Conservation (phyloP, 768 basidiomycete genomes). For the Pisolithus tinctorius region DNA sequence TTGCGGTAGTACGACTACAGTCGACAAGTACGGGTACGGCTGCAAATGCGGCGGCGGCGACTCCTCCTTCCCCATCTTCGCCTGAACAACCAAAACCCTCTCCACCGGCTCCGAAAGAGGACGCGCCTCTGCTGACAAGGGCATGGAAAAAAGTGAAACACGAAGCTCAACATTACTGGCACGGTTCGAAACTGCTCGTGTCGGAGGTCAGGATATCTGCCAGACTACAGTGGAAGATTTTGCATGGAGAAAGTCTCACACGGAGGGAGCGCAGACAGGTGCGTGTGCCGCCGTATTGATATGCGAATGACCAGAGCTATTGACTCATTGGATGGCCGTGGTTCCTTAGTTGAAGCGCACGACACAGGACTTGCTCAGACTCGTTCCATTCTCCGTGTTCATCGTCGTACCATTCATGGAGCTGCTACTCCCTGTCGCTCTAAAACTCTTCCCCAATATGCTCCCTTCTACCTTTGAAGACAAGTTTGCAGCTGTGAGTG, state of each 20-base stretch:
- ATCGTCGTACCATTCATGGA: conserved; percentile 98
- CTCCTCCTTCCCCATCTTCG: conserved; percentile 11
- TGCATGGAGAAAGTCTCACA: conserved; percentile 87
- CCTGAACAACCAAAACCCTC: conserved; percentile 31
- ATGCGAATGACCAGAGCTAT: not conserved
- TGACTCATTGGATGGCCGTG: not conserved
- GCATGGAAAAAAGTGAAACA: conserved; percentile 94
- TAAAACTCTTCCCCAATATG: conserved; percentile 98
- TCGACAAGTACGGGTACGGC: not conserved
- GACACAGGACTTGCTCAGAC: conserved; percentile 84
- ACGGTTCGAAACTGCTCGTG: conserved; percentile 88
- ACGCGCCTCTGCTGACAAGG: conserved; percentile 46
- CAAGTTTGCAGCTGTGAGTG: conserved; percentile 80
- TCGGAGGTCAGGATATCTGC: conserved; percentile 90
- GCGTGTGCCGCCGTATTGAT: conserved; percentile 9
- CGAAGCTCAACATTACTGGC: conserved; percentile 95
- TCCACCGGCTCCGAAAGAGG: conserved; percentile 44
- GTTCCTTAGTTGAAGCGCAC: conserved; percentile 74
- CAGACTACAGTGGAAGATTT: conserved; percentile 84
- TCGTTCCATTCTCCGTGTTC: conserved; percentile 94
- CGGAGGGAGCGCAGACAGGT: conserved; percentile 93
- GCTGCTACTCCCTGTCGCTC: conserved; percentile 86
- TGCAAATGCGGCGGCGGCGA: conserved; percentile 11
- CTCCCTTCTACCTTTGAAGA: conserved; percentile 97
- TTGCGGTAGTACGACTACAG: not conserved